Conservation (phyloP, 2,329 filamentous ascomycete genomes). For the Penicillium sp. region DNA sequence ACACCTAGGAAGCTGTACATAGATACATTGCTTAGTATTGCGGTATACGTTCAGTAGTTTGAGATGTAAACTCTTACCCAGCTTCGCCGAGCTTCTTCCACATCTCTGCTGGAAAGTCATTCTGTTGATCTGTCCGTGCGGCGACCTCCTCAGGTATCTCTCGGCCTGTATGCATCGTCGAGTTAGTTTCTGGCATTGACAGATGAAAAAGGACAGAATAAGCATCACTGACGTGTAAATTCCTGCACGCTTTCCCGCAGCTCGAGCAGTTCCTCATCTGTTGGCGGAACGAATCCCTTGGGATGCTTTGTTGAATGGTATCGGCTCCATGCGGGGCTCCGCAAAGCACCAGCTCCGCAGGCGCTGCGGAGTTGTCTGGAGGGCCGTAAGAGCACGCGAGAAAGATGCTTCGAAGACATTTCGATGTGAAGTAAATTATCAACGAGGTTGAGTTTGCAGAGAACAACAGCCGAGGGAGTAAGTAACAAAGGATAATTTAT, state of each 20-base stretch:
- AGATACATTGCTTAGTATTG: neutral
- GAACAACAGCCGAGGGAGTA: neutral
- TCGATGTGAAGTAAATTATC: neutral
- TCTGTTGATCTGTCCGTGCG: constrained; percentile 73
- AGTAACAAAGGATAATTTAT: too few relatives aligned
- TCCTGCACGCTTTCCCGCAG: constrained; percentile 81
- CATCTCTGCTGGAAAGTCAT: constrained; percentile 85
- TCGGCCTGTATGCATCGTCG: constrained; percentile 49
- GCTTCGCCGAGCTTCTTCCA: constrained; percentile 92
- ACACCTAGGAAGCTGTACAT: constrained; percentile 74
- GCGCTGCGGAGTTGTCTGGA: neutral
- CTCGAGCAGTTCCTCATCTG: constrained; percentile 70
- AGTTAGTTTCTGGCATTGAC: neutral
- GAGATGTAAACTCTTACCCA: constrained; percentile 44
- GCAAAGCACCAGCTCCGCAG: constrained; percentile 8
- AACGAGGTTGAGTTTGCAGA: neutral
- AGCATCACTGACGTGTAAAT: constrained; percentile 58
- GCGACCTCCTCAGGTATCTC: constrained; percentile 84
- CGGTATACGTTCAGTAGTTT: neutral
- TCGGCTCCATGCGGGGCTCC: constrained; percentile 9
- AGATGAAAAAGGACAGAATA: neutral
- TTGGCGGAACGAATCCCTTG: constrained; percentile 61
- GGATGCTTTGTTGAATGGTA: constrained; percentile 54
- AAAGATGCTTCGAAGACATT: constrained; percentile 32
- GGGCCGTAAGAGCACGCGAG: constrained; percentile 28